A percentile compares a stretch with the other conserved stretches of the same genome.
Evolutionary conservation across 805 yeast species (phyloP).

Genomic region (Metschnikowia bowlesiae): DNA sequence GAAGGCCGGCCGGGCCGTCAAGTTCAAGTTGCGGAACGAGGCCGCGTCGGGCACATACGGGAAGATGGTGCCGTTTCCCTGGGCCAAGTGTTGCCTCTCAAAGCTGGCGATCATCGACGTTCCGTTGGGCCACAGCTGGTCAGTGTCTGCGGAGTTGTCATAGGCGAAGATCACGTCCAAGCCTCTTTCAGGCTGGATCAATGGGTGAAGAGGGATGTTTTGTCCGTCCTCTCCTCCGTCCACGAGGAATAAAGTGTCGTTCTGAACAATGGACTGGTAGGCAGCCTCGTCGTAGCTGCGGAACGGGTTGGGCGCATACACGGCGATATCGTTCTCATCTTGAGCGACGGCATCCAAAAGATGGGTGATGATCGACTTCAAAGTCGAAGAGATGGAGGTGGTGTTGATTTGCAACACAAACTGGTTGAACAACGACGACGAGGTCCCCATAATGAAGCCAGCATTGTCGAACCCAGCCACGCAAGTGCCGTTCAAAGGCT

Average conservation of each 20-base stretch:
- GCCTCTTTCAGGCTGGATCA: constrained; percentile 32
- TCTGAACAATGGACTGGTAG: constrained; percentile 19
- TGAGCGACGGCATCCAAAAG: constrained; percentile 24
- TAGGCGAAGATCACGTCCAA: constrained; percentile 41
- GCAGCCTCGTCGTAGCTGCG: constrained; percentile 18
- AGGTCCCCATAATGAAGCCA: constrained; percentile 39
- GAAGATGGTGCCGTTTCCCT: constrained; percentile 25
- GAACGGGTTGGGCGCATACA: constrained; percentile 41
- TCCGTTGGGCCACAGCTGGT: constrained; percentile 41
- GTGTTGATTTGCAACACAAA: constrained; percentile 23
- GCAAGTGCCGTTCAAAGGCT: constrained; percentile 47
- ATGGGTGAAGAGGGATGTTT: constrained; percentile 38
- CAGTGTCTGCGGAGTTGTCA: constrained; percentile 34
- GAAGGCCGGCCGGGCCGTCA: constrained; percentile 23
- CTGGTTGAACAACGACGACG: constrained; percentile 36
- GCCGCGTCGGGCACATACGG: constrained; percentile 23
- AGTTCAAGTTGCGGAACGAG: constrained; percentile 19
- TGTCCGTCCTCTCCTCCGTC: constrained; percentile 45
- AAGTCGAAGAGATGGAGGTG: constrained; percentile 19
- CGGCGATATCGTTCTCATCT: constrained; percentile 33
- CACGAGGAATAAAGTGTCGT: constrained; percentile 32
- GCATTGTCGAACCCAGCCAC: constrained; percentile 69
- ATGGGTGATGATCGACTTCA: constrained; percentile 22
- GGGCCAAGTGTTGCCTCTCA: constrained; percentile 24
- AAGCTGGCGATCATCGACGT: constrained; percentile 34